Conservation (phyloP, 495 filamentous ascomycete genomes). For the Filosporella fistucella region DNA sequence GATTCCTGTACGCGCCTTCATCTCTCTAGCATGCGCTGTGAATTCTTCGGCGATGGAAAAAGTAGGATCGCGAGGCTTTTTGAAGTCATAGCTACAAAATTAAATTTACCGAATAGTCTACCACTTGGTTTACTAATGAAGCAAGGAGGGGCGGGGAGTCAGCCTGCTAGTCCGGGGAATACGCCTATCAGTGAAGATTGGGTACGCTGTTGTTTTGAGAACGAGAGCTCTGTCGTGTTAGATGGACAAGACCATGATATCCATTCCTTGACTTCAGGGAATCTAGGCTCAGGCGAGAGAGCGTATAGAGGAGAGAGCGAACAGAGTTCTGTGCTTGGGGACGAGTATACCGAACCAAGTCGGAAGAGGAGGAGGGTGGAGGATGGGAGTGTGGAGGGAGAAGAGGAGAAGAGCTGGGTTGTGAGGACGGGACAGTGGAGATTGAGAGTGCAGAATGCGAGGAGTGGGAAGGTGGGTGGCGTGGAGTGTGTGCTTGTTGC, state of each 20-base stretch:
- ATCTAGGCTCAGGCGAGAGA: background rate
- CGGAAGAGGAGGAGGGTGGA: conserved; percentile 43
- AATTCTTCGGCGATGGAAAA: conserved; percentile 67
- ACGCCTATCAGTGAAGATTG: conserved; percentile 66
- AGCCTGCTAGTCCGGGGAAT: conserved; percentile 63
- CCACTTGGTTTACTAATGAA: conserved; percentile 67
- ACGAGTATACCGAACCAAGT: conserved; percentile 31
- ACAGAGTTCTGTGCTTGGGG: conserved; percentile 3
- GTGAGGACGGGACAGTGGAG: conserved; percentile 80
- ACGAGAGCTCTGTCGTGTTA: conserved; percentile 68
- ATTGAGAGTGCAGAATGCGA: conserved; percentile 50
- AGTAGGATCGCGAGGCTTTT: conserved; percentile 68
- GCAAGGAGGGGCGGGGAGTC: conserved; percentile 40
- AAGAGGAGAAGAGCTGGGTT: conserved; percentile 55
- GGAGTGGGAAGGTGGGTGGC: conserved; percentile 45
- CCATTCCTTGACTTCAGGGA: background rate
- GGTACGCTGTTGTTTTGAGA: conserved; percentile 61
- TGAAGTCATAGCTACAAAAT: conserved; percentile 76
- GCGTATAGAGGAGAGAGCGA: conserved; percentile 3
- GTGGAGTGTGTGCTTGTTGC: conserved; percentile 65
- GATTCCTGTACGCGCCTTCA: conserved; percentile 64
- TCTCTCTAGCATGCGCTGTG: conserved; percentile 47
- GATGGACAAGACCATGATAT: conserved; percentile 47
- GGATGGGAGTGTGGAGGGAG: conserved; percentile 24
- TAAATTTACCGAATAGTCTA: conserved; percentile 63